A percentile compares a stretch with the other conserved stretches of the same genome.
Evolutionary conservation across 164 flowering plant genomes (phyloP).

Genomic region (Cinnamomum micranthum): DNA sequence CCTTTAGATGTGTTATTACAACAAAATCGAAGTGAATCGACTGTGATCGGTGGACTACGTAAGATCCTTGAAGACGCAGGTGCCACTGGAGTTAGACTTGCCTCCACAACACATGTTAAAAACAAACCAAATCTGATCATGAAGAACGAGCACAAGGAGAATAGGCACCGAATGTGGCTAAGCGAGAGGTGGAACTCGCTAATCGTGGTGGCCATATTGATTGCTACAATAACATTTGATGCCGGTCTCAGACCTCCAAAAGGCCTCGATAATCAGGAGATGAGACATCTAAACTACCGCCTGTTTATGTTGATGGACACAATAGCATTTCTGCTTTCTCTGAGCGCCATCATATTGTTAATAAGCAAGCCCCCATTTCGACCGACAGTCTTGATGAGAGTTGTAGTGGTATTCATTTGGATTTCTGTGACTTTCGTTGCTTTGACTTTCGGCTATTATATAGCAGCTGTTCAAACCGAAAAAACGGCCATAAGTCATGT

Average conservation of each 20-base stretch:
- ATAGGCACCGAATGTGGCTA: not conserved
- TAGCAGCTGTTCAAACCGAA: too few relatives aligned
- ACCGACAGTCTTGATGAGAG: constrained; percentile 7
- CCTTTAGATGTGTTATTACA: constrained; percentile 2
- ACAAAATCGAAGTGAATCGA: not conserved
- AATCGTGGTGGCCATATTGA: constrained; percentile 20
- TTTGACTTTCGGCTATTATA: not conserved
- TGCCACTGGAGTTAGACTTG: not conserved
- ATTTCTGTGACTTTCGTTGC: constrained; percentile 17
- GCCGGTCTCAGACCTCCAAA: constrained; percentile 25
- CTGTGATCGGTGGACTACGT: not conserved
- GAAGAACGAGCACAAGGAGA: not conserved
- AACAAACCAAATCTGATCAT: not conserved
- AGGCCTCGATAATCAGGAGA: not conserved
- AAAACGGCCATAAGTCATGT: too few relatives aligned
- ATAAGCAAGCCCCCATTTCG: constrained; percentile 17
- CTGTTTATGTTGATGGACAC: constrained; percentile 13
- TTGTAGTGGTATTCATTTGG: constrained; percentile 18
- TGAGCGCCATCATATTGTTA: constrained; percentile 23
- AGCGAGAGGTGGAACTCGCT: not conserved
- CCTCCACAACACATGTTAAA: not conserved
- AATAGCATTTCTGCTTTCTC: constrained; percentile 20
- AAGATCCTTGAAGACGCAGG: constrained; percentile 1
- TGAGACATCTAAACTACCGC: not conserved
- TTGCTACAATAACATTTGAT: constrained; percentile 18